Percentiles rank a stretch among this genome's conserved stretches.
These are phyloP conservation scores for Neoboletus subvelutipes DNA, from an alignment of 768 basidiomycete species.

Conservation along the genomic window DNA sequence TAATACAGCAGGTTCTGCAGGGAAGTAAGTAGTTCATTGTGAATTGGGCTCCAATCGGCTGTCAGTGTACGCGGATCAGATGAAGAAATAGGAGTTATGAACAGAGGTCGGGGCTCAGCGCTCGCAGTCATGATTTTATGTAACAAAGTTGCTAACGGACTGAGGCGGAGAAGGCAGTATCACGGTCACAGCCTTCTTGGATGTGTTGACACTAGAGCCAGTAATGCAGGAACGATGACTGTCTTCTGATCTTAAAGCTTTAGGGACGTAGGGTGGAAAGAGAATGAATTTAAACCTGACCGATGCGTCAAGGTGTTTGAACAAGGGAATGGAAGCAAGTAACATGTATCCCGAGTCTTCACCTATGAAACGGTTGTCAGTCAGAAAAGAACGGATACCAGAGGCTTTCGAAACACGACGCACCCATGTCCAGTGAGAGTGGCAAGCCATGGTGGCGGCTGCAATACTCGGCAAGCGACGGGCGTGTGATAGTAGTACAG, in stretches of 20 bases:
- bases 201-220: background rate
- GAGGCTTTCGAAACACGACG: background rate
- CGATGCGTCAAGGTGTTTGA: background rate
- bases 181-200: background rate
- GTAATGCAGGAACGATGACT: too few relatives aligned
- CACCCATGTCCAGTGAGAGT: background rate
- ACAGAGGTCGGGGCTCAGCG: slow-evolving; percentile 11
- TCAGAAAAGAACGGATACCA: background rate
- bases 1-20: slow-evolving; percentile 1
- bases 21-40: slow-evolving; percentile 1
- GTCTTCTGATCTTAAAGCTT: too few relatives aligned
- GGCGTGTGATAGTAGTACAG: slow-evolving; percentile 17
- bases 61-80: slow-evolving; percentile 15
- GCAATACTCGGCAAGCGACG: background rate
- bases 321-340: background rate
- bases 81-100: slow-evolving; percentile 15
- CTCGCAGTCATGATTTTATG: background rate
- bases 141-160: background rate
- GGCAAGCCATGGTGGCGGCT: background rate
- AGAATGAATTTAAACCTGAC: background rate
- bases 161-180: background rate
- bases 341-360: too few relatives aligned
- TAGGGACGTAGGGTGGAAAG: too few relatives aligned
- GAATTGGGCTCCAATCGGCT: slow-evolving; percentile 3
- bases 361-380: background rate